Base-by-base conservation (phyloP, 2,329 filamentous ascomycete species). In the Ramichloridium luteum region DNA sequence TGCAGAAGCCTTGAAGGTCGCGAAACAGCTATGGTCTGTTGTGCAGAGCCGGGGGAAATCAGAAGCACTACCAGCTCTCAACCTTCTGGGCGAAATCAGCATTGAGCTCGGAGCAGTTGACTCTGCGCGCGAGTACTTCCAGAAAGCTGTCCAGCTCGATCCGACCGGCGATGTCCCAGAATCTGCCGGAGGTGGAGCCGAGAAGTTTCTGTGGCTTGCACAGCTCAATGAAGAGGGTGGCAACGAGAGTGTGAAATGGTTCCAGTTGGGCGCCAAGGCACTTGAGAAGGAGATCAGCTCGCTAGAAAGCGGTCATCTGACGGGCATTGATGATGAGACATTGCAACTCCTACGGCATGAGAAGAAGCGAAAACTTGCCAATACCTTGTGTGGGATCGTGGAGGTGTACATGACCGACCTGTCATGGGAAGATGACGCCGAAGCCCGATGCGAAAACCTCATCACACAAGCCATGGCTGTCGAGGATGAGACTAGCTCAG, bases 361-460 rank as follows among this genome's bases (percentile, higher is more conserved):
- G 57, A 82, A 83, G 64, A 79, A 79, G 55, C 67, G 68, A 43
- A 90, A 90, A 58, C 67, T 96, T 20, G 83, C 85, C 2, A 84
- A 84, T 46, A 83, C 86, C n/a, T 69, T 98, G 20, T 98, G 92
- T 58, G 84, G 82, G 16, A 83, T 96, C 38, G 77, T 83, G 5
- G 90, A 98, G 62, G 84, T 98, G 30, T 98, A 94, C 65, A 98
- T 98, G 90, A 98, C 90, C 8, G 90, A 98, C 62, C 28, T 42
- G 25, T 54, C 51, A 10, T 77, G 70, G 83, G 86, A 94, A 59
- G 74, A 77, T 31, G 85, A 94, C 51, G 90, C 88, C 4, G 90
- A 98, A 62, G 65, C 72, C 44, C 73, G 78, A 45, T 98, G 92
- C 63, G 88, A 98, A 59, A 64, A 73, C 4, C 74, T 93, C 37